Conservation (phyloP, 495 filamentous ascomycete species). For the Aspergillus heteromorphus region DNA sequence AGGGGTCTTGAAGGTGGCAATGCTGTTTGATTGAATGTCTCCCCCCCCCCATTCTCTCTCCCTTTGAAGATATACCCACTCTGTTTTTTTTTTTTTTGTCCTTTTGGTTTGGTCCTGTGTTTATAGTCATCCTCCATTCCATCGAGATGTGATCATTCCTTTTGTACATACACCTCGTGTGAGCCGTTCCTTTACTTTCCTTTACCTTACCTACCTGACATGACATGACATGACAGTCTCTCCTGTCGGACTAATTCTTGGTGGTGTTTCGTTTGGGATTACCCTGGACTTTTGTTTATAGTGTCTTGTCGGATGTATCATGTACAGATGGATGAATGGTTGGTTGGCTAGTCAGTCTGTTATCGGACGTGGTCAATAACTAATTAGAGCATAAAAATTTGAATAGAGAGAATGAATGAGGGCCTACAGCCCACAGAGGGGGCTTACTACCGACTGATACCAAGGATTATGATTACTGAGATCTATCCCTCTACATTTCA, state of each 20-base stretch:
- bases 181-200: background rate
- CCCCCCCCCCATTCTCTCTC: background rate
- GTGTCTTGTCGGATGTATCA: too few species aligned
- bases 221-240: background rate
- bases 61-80: background rate
- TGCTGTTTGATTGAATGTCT: background rate
- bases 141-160: background rate
- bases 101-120: too few species aligned
- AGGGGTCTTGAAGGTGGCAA: conserved; percentile 11
- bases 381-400: too few species aligned
- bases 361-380: too few species aligned
- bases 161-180: background rate
- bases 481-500: too few species aligned
- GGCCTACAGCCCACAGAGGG: too few species aligned
- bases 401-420: too few species aligned
- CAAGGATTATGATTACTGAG: too few species aligned
- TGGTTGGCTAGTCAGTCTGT: too few species aligned
- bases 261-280: background rate
- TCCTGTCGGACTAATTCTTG: background rate
- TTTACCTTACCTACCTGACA: too few species aligned
- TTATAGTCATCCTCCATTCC: background rate
- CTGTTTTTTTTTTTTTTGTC: background rate
- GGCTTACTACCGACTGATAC: too few species aligned
- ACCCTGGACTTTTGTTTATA: background rate
- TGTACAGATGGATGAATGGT: too few species aligned